Evolutionary conservation across 345 rosid species (phyloP).

Genomic region (Garcia nutans): DNA sequence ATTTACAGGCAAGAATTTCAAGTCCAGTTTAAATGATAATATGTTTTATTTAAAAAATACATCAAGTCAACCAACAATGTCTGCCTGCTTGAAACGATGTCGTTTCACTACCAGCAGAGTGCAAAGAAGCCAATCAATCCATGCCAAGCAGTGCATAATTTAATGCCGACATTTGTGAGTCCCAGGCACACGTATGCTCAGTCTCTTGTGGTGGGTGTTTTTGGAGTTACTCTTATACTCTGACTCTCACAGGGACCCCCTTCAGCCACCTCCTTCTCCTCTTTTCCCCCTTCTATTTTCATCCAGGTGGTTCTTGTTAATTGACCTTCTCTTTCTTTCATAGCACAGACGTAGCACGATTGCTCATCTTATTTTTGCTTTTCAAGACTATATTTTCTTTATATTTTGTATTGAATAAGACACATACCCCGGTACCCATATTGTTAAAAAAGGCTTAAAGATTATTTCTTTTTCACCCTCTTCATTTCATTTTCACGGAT

Average conservation of each 20-base stretch:
- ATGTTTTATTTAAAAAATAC: too few species aligned
- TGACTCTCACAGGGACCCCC: background rate
- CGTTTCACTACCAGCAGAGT: background rate
- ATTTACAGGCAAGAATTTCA: too few species aligned
- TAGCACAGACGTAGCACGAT: background rate
- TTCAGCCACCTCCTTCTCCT: background rate
- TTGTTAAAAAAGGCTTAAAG: background rate
- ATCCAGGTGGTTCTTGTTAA: background rate
- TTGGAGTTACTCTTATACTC: background rate
- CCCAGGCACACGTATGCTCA: background rate
- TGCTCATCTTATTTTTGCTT: background rate
- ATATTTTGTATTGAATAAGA: background rate
- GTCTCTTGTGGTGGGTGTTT: background rate
- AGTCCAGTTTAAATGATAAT: too few species aligned
- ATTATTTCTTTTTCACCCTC: background rate
- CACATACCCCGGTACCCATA: background rate
- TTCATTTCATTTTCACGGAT: slow-evolving; percentile 3
- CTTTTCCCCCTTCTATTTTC: background rate
- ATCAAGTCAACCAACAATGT: background rate
- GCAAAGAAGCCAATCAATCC: background rate
- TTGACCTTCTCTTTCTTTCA: background rate
- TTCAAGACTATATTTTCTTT: background rate
- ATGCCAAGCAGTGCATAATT: background rate
- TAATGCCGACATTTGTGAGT: slow-evolving; percentile 15
- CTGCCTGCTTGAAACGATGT: background rate